A percentile compares a stretch with the other conserved stretches of the same genome.
Evolutionary conservation across 2,329 filamentous ascomycete species (phyloP).

Genomic region (Nemania sp.): DNA sequence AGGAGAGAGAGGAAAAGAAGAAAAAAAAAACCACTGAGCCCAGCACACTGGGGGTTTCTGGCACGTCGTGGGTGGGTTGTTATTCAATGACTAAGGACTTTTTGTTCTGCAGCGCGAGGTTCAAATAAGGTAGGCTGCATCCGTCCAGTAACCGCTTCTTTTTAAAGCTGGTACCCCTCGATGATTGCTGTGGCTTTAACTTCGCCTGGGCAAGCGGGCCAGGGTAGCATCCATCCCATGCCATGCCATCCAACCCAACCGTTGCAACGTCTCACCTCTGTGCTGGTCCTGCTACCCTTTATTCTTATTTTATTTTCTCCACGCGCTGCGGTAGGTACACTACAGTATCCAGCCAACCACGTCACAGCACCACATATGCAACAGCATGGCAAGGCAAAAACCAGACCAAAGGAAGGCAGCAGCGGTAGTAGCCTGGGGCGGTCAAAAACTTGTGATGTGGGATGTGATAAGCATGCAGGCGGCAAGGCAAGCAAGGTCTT

Average conservation of each 20-base stretch:
- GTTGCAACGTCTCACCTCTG: slow-evolving; percentile 12
- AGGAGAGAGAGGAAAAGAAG: too few relatives aligned
- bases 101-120: slow-evolving; percentile 15
- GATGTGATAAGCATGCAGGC: slow-evolving; percentile 17
- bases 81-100: slow-evolving; percentile 8
- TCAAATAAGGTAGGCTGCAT: slow-evolving; percentile 20
- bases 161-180: not conserved
- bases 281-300: slow-evolving; percentile 2
- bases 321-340: not conserved
- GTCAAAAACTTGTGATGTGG: not conserved
- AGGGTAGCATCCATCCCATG: slow-evolving; percentile 8
- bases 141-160: slow-evolving; percentile 12
- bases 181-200: slow-evolving; percentile 14
- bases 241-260: too few relatives aligned
- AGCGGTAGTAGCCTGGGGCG: not conserved
- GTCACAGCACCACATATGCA: not conserved
- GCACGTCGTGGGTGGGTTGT: not conserved
- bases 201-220: not conserved
- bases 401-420: not conserved
- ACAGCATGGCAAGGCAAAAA: not conserved
- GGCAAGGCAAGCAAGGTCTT: slow-evolving; percentile 8
- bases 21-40: too few relatives aligned
- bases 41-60: not conserved
- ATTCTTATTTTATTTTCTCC: not conserved
- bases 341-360: too few relatives aligned